Conservation (phyloP, 208 protist genomes). For the Leishmania tropica region DNA sequence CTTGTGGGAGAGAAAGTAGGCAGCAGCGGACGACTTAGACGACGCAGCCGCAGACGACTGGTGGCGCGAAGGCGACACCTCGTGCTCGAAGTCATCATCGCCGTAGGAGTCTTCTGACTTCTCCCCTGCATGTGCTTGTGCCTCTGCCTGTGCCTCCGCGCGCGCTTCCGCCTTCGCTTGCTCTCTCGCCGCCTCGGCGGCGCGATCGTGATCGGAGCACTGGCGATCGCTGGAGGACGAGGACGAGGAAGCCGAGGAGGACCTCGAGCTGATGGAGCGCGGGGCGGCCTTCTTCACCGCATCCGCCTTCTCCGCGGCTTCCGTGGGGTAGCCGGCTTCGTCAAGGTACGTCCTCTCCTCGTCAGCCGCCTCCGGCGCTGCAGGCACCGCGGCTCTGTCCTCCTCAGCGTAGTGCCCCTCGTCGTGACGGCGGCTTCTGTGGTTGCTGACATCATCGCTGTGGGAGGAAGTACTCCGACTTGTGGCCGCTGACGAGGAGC, state of each 20-base stretch:
- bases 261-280: background rate
- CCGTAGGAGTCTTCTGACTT: conserved; percentile 17
- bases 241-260: conserved; percentile 8
- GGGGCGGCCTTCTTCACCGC: background rate
- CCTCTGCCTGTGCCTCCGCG: conserved; percentile 6
- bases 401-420: conserved; percentile 10
- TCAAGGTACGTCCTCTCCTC: background rate
- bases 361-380: background rate
- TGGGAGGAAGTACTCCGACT: conserved; percentile 28
- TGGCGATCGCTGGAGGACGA: background rate
- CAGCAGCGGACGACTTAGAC: conserved; percentile 9
- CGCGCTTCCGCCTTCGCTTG: conserved; percentile 5
- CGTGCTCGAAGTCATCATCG: conserved; percentile 47
- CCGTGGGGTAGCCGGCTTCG: background rate
- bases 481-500: conserved; percentile 27
- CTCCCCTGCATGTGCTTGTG: background rate
- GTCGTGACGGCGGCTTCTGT: conserved; percentile 13
- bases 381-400: background rate
- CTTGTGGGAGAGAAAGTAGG: conserved; percentile 9
- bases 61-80: conserved; percentile 6
- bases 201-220: background rate
- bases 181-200: background rate
- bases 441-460: background rate
- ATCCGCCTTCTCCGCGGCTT: background rate
- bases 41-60: background rate